Conservation (phyloP, 305 asterid genomes). For the Plantago lanceolata region DNA sequence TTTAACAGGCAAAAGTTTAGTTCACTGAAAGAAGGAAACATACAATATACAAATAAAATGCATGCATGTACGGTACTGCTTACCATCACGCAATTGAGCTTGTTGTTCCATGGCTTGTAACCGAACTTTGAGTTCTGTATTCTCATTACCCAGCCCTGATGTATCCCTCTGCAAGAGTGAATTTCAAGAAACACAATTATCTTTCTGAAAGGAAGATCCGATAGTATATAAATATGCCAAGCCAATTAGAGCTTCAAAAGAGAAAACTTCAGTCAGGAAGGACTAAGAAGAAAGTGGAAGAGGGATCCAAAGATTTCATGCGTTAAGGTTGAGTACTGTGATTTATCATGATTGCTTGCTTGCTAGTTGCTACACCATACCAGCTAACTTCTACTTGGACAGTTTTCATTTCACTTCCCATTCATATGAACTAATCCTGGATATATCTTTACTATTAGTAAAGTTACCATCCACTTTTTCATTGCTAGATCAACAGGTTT, state of each 20-base stretch:
- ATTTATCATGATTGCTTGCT: too few species aligned
- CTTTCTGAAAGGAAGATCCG: background rate
- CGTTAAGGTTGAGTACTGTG: too few species aligned
- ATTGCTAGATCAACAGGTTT: too few species aligned
- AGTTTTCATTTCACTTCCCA: too few species aligned
- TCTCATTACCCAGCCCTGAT: conserved; percentile 63
- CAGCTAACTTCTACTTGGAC: too few species aligned
- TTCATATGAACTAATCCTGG: too few species aligned
- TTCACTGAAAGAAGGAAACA: background rate
- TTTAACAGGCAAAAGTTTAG: background rate
- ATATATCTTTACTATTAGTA: too few species aligned
- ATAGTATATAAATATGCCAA: background rate
- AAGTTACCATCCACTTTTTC: too few species aligned
- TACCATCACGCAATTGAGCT: conserved; percentile 94
- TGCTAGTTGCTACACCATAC: too few species aligned
- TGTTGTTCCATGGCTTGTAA: conserved; percentile 96
- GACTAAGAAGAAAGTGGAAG: too few species aligned
- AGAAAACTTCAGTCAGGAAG: too few species aligned
- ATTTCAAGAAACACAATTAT: background rate
- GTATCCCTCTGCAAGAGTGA: conserved; percentile 69
- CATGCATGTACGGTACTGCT: background rate
- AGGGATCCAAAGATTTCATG: too few species aligned
- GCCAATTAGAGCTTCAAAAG: background rate
- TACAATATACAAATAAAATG: background rate
- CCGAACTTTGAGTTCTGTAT: conserved; percentile 84